Conservation (phyloP, 257 asterid species). For the Solanum pennellii region DNA sequence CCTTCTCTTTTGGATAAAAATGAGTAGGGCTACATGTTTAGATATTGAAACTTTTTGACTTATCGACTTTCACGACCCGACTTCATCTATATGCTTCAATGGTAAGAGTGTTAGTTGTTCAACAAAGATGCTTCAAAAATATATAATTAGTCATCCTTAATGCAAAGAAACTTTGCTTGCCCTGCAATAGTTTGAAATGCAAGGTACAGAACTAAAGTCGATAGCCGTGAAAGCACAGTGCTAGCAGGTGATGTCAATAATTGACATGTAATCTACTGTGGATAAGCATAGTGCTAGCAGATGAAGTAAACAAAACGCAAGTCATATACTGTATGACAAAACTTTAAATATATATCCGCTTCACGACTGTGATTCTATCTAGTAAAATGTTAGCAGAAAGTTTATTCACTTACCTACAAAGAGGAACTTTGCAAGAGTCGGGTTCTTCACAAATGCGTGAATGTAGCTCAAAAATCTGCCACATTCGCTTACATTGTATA, state of each 20-base stretch:
- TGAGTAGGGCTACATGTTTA: neutral
- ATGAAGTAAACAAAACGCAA: neutral
- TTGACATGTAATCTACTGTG: neutral
- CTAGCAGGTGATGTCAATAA: neutral
- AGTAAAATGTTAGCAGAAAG: neutral
- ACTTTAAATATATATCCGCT: neutral
- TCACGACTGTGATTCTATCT: neutral
- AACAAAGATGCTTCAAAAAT: neutral
- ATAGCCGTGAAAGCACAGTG: neutral
- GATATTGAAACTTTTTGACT: neutral
- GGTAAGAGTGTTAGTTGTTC: neutral
- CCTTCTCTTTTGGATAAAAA: neutral
- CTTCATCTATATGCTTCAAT: neutral
- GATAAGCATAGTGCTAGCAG: neutral
- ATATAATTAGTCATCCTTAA: neutral
- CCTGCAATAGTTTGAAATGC: neutral
- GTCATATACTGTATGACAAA: neutral
- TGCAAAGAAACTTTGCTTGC: neutral
- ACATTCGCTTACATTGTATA: constrained; percentile 77
- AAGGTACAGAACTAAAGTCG: neutral
- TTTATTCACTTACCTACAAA: constrained; percentile 53
- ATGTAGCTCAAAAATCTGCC: constrained; percentile 91
- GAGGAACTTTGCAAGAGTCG: constrained; percentile 78
- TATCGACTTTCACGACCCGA: neutral
- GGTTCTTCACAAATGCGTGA: constrained; percentile 76